Evolutionary conservation across 2,329 filamentous ascomycete genomes (phyloP), one percentile per base, ranked within the genome.

Genomic region (Emergomyces orientalis): DNA sequence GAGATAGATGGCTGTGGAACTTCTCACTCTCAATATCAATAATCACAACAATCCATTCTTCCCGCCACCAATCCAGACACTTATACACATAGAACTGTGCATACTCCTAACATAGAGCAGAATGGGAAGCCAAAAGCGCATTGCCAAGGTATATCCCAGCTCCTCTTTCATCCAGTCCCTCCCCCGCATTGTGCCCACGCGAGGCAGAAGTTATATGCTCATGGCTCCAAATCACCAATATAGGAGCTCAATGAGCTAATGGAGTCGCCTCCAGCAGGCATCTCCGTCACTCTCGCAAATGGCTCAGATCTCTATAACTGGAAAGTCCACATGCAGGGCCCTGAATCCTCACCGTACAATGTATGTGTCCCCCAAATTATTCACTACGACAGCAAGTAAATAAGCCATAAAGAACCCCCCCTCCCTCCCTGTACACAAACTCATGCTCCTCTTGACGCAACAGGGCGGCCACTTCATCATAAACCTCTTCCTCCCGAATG

Each of bases 401-500:
- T 13, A 52, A 14, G 13, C 45, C 9, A 49, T 25, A 14, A 8
- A 27, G 25, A 3, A 13, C 45, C 9, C 22, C 22, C 11, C 45
- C n/a, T 22, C 9, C 45, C 17, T 8, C 2, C 45, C 45, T 45
- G n/a, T 45, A 45, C 41, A 45, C 22, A 22, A 37, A 32, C 43
- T 56, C 25, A 27, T 27, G 3, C 14, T 6, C 25, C 3, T 34
- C 13, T 54, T 30, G 17, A 11, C 51, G 4, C 52, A 63, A 25
- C 66, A 88, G 80, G 87, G 86, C 69, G 91, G 91, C 71, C 79
- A 78, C 67, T 97, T 91, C 83, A 84, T 84, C 68, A 78, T 97
- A 65, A 77, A 86, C 65, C 81, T 96, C 68, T 81, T 77, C 49
- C 85, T 97, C 13, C 91, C 91, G 54, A 94, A 97, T 73, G 94